Base-by-base conservation (phyloP, 2,329 filamentous ascomycete genomes). In the Fusarium cicatricum region DNA sequence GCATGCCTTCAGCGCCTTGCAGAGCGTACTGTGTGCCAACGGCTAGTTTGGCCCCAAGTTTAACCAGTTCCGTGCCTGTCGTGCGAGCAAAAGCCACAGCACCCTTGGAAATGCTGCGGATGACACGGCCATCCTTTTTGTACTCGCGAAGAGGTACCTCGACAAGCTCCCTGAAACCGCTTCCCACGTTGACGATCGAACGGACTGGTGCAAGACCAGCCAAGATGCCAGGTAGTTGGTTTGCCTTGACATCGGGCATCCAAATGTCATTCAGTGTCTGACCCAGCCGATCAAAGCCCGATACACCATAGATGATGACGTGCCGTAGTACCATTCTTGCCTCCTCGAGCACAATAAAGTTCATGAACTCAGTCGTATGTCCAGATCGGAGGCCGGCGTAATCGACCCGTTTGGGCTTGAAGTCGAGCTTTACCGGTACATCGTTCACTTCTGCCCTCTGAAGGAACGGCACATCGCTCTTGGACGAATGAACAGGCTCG, bases 391-490 rank as follows among this genome's bases (percentile, higher is more conserved):
- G 83, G 4, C 93, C 93, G 0, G 88, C 91, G 67, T 99, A 99
- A 73, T 99, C 94, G 15, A 99, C 91, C n/a, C 92, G 87, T 75
- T 99, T 98, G 9, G 95, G 95, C 73, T 99, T 99, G 78, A 99
- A 99, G 75, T 99, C 95, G 4, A 87, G 85, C 69, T 90, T 92
- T 51, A 99, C 83, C 2, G 88, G 88, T 19, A 99, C 85, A 4
- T 90, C 86, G 62, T 91, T 90, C 40, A 99, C 83, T 75, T 98
- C 95, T 2, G 92, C 89, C 47, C 95, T 85, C 71, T 98, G 94
- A 2, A 99, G 80, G 74, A 97, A 99, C 0, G 92, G 91, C 7
- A 89, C 78, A 49, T 96, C 92, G 39, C 87, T 87, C 2, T 86
- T 82, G 1, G 86, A 83, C 3, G 79, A 76, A 26, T 86, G 81